Conservation (phyloP, 768 basidiomycete genomes). For the Podaxis carcinomalis region DNA sequence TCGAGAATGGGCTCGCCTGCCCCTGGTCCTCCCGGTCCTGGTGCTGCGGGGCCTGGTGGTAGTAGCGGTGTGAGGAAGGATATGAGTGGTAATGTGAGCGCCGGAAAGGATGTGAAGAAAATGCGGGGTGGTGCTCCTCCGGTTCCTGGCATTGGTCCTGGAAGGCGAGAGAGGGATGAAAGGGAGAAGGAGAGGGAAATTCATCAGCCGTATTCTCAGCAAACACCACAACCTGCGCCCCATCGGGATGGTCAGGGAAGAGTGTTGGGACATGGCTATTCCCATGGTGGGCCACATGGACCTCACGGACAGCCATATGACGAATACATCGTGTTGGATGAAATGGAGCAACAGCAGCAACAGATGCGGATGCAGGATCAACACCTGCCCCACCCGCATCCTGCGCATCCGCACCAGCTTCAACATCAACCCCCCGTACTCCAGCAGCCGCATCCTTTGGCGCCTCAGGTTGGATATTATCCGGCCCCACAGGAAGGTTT, state of each 20-base stretch:
- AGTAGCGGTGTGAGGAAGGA: slow-evolving; percentile 4
- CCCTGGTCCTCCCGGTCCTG: slow-evolving; percentile 4
- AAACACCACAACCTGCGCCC: slow-evolving; percentile 8
- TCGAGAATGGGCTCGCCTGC: slow-evolving; percentile 9
- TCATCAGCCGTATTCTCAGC: slow-evolving; percentile 12
- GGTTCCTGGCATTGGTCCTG: neutral
- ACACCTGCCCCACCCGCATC: slow-evolving; percentile 7
- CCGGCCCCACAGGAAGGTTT: neutral
- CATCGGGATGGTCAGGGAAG: slow-evolving; percentile 13
- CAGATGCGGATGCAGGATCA: slow-evolving; percentile 12
- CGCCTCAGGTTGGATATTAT: slow-evolving; percentile 6
- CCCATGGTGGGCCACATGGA: slow-evolving; percentile 5
- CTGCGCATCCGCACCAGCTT: slow-evolving; percentile 10
- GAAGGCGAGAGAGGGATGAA: slow-evolving; percentile 9
- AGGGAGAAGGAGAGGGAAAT: slow-evolving; percentile 12
- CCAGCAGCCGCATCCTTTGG: slow-evolving; percentile 7
- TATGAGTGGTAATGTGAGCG: neutral
- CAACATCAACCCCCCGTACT: slow-evolving; percentile 2
- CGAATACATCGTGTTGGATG: slow-evolving; percentile 5
- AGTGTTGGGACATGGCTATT: slow-evolving; percentile 15
- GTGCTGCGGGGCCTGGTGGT: slow-evolving; percentile 1
- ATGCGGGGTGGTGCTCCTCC: slow-evolving; percentile 4
- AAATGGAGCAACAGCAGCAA: slow-evolving; percentile 9
- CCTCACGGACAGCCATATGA: slow-evolving; percentile 9
- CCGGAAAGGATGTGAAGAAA: slow-evolving; percentile 9